phyloP scores from a whole-genome alignment of 1,139 yeast genomes.

The Yamadazyma pseudoaaseri region DNA sequence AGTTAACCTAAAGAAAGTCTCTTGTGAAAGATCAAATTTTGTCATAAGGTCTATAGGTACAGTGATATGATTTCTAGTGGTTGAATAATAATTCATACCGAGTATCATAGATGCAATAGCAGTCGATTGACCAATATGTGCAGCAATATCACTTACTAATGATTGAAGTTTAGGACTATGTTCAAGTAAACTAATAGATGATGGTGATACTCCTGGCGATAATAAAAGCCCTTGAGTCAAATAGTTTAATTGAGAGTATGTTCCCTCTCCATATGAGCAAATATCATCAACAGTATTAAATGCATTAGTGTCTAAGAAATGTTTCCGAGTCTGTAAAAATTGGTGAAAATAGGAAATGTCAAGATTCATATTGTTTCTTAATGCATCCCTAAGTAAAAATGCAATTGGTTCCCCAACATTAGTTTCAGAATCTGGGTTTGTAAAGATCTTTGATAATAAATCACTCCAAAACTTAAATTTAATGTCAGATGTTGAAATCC shows the following conservation, averaged over 20 bases:
- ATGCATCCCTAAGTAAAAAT: slow-evolving; percentile 50
- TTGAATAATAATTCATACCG: slow-evolving; percentile 60
- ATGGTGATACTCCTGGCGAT: slow-evolving; percentile 59
- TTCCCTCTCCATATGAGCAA: slow-evolving; percentile 81
- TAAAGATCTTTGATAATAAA: slow-evolving; percentile 40
- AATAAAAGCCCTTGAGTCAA: slow-evolving; percentile 60
- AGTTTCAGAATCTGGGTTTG: slow-evolving; percentile 35
- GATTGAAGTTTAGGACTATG: slow-evolving; percentile 41
- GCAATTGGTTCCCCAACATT: slow-evolving; percentile 66
- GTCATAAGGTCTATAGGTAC: slow-evolving; percentile 67
- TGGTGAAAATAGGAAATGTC: slow-evolving; percentile 58
- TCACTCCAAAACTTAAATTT: slow-evolving; percentile 67
- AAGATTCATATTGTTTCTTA: slow-evolving; percentile 49
- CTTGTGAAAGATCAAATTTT: slow-evolving; percentile 59
- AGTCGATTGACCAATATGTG: slow-evolving; percentile 83
- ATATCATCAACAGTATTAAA: slow-evolving; percentile 57
- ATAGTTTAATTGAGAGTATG: slow-evolving; percentile 72
- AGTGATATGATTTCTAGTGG: slow-evolving; percentile 47
- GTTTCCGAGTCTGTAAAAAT: slow-evolving; percentile 59
- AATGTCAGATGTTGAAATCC: slow-evolving; percentile 48
- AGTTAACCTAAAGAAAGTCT: slow-evolving; percentile 50
- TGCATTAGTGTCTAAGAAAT: slow-evolving; percentile 44
- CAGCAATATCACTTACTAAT: slow-evolving; percentile 59
- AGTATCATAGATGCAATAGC: slow-evolving; percentile 67
- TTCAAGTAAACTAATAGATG: slow-evolving; percentile 51